These are phyloP conservation scores for Paratinospora sagittata DNA, from an alignment of 164 flowering plant species.

Conservation along the genomic window DNA sequence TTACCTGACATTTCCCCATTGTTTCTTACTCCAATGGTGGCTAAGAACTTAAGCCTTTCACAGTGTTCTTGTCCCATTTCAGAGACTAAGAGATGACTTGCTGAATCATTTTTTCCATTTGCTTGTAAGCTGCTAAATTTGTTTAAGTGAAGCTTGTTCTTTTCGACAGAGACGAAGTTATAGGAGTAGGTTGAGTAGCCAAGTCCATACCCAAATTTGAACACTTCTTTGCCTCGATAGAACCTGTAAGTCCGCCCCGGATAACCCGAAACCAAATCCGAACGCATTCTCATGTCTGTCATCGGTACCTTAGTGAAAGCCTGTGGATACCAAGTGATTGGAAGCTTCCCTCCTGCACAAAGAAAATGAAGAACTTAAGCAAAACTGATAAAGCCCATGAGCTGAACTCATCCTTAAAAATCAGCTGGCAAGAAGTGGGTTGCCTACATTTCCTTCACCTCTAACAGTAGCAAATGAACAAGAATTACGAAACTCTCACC, in stretches of 20 bases:
- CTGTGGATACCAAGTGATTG: slow-evolving; percentile 88
- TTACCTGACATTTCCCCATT: slow-evolving; percentile 63
- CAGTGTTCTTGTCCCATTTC: slow-evolving; percentile 45
- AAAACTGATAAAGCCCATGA: background rate
- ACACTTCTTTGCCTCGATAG: slow-evolving; percentile 57
- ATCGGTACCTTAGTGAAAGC: slow-evolving; percentile 57
- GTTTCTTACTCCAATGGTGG: too few relatives aligned
- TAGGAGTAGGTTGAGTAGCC: slow-evolving; percentile 69
- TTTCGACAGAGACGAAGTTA: slow-evolving; percentile 31
- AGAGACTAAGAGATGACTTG: slow-evolving; percentile 29
- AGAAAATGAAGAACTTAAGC: slow-evolving; percentile 5
- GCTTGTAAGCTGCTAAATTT: slow-evolving; percentile 16
- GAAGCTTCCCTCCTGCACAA: slow-evolving; percentile 79
- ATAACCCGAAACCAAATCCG: slow-evolving; percentile 46
- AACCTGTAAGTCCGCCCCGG: slow-evolving; percentile 90
- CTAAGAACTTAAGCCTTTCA: slow-evolving; percentile 32
- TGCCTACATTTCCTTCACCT: too few relatives aligned
- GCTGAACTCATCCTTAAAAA: too few relatives aligned
- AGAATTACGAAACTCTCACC: slow-evolving; percentile 32
- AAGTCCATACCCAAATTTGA: slow-evolving; percentile 71
- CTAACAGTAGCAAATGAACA: background rate
- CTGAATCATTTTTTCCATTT: slow-evolving; percentile 5
- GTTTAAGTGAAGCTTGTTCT: slow-evolving; percentile 36
- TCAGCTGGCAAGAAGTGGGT: too few relatives aligned
- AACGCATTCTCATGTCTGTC: slow-evolving; percentile 92